These are phyloP conservation scores for Triangularia setosa DNA, from an alignment of 2,329 filamentous ascomycete genomes.

Conservation along the genomic window DNA sequence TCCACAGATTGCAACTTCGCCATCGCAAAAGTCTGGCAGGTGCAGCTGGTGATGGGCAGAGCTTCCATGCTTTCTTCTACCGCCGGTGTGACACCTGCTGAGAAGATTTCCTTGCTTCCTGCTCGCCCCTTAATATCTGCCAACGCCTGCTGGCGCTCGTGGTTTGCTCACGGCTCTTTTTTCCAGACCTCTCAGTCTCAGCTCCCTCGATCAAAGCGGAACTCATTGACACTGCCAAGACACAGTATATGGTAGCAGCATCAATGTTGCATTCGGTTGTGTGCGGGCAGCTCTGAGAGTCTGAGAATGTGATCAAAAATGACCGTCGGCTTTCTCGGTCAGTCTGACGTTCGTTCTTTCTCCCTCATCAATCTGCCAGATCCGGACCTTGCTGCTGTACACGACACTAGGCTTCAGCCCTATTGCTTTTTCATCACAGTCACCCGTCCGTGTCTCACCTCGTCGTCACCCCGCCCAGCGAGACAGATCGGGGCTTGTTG, in stretches of 20 bases:
- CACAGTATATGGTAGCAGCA: background rate
- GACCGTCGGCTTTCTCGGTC: background rate
- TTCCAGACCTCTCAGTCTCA: background rate
- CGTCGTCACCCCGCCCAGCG: background rate
- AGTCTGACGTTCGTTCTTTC: background rate
- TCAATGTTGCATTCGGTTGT: constrained; percentile 5
- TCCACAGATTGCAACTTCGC: background rate
- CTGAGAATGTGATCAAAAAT: background rate
- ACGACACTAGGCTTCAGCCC: background rate
- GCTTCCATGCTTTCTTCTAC: background rate
- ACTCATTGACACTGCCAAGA: too few relatives aligned
- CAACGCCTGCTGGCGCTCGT: background rate
- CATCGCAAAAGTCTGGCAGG: too few relatives aligned
- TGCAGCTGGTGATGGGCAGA: too few relatives aligned
- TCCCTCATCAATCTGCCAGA: background rate
- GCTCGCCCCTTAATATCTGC: background rate
- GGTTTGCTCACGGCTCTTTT: background rate
- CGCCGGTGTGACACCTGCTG: background rate
- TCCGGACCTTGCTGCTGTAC: too few relatives aligned
- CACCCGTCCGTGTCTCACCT: constrained; percentile 2
- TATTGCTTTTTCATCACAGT: constrained; percentile 1
- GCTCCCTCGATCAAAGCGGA: background rate
- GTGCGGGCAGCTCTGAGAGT: background rate
- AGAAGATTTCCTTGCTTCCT: background rate
- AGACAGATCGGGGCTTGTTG: constrained; percentile 1